Evolutionary conservation across 352 stramenopile genomes (phyloP), one percentile per base, ranked within the genome.

Genomic region (Phytophthora pinifolia): DNA sequence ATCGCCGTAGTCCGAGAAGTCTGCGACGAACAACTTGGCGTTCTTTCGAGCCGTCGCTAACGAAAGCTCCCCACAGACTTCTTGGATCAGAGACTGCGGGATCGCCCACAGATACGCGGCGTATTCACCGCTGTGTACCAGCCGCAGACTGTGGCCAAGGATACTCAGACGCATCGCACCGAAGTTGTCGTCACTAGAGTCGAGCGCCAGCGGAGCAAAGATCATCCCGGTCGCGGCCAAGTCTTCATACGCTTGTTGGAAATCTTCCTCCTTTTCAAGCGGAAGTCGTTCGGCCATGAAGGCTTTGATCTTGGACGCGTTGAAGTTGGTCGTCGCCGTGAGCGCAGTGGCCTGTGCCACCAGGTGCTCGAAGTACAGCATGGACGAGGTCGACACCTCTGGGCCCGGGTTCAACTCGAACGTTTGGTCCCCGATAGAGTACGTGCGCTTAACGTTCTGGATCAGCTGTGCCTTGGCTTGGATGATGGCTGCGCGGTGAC

Each of bases 171-270:
- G 69, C 52, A 67, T 60, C 5, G 39, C 36, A 3, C 65, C 69
- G 30, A 82, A 82, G 25, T 48, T 64, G 45, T 62, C 66, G 48
- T 82, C 72, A 31, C 61, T 78, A 15, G 55, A 70, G 51, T 73
- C 52, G 2, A 59, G 41, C 3, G 65, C 51, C 27, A 71, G 58
- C 4, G 71, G 65, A 15, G 43, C 50, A 12, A 59, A 13, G 18
- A 62, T 65, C 44, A 60, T 42, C 4, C 44, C 49, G 6, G 56
- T 54, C 15, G 35, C 8, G 6, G 45, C 51, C 34, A 71, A 61
- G 14, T 61, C 62, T 37, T 67, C 47, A 30, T 71, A 71, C 25
- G 25, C 47, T 32, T 49, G 54, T 31, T 32, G 56, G 20, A 62
- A 65, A 44, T 65, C 61, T 7, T 52, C 39, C 10, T 33, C 55